Evolutionary conservation across 371 early-diverging fungal genomes (phyloP), one percentile per base, ranked within the genome.

Genomic region (Basidiobolus meristosporus): DNA sequence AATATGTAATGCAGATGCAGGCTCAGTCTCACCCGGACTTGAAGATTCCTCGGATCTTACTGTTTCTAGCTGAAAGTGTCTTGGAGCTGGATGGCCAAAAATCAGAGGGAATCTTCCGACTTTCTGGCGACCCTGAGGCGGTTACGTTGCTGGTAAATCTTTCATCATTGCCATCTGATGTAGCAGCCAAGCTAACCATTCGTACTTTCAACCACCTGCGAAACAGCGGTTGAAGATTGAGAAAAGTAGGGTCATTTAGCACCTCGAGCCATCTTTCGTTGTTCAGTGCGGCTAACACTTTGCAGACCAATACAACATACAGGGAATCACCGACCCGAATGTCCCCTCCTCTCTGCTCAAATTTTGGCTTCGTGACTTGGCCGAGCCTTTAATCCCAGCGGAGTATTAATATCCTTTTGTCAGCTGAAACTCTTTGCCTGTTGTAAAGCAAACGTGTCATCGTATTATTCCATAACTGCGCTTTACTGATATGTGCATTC

Each of bases 81-180:
- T 49, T 74, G 29, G 48, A 69, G 0, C 58, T 90, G 23, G 70
- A 80, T 36, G 97, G 97, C 9, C 65, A 65, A 33, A 36, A 54
- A 38, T 68, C 88, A 7, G 93, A 96, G 53, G 97, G 97, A 12
- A 90, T 96, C 19, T 96, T 96, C 53, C 77, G 97, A 39, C 86
- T 96, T 15, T 88, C 97, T 12, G 97, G 90, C 14, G 91, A 93
- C 56, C 77, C 75, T 14, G 95, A 92, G 36, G 65, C 65, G 11
- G 88, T 93, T 1, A 73, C 85, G 10, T 69, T 70, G 33, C 50
- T 83, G 68, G 82, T 34, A 40, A 35, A 40, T 10, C 17, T 37
- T n/a, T n/a, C n/a, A n/a, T n/a, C n/a, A n/a, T n/a, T n/a, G n/a
- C n/a, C 9, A 36, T 46, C 28, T 46, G 40, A 26, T 34, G 3